Evolutionary conservation across 1,139 yeast species (phyloP).

Genomic region (Nakaseomyces kungkrabaensis): DNA sequence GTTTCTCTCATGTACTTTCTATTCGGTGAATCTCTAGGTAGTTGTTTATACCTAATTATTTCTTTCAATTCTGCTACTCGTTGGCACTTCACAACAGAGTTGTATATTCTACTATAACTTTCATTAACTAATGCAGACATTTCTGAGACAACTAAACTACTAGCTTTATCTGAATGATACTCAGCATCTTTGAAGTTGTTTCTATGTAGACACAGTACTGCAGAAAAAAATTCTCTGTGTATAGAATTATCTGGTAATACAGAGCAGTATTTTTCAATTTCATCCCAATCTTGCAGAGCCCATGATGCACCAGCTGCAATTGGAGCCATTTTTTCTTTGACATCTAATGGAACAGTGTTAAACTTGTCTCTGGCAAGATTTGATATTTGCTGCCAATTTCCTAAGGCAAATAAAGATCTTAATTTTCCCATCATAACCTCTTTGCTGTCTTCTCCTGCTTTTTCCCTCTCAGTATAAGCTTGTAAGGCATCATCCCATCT

Average conservation of each 20-base stretch:
- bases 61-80: slow-evolving; percentile 96
- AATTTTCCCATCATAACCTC: slow-evolving; percentile 95
- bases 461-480: slow-evolving; percentile 73
- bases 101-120: slow-evolving; percentile 92
- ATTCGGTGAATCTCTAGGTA: slow-evolving; percentile 75
- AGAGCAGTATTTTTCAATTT: slow-evolving; percentile 82
- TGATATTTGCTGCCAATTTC: slow-evolving; percentile 93
- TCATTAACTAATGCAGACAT: slow-evolving; percentile 91
- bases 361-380: slow-evolving; percentile 82
- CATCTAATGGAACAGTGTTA: slow-evolving; percentile 63
- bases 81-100: slow-evolving; percentile 92
- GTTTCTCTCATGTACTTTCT: slow-evolving; percentile 74
- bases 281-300: slow-evolving; percentile 98
- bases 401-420: slow-evolving; percentile 94
- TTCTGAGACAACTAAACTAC: slow-evolving; percentile 86
- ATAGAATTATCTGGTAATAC: slow-evolving; percentile 91
- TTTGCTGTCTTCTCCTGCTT: slow-evolving; percentile 38
- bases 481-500: slow-evolving; percentile 96
- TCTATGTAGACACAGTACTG: slow-evolving; percentile 76
- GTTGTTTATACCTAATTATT: slow-evolving; percentile 75
- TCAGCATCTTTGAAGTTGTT: slow-evolving; percentile 80
- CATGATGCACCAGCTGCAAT: slow-evolving; percentile 98
- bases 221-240: slow-evolving; percentile 88
- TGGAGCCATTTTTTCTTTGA: slow-evolving; percentile 84
- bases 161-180: slow-evolving; percentile 67